Evolutionary conservation across 2,329 filamentous ascomycete genomes (phyloP).

Genomic region (Colletotrichum spinosum): DNA sequence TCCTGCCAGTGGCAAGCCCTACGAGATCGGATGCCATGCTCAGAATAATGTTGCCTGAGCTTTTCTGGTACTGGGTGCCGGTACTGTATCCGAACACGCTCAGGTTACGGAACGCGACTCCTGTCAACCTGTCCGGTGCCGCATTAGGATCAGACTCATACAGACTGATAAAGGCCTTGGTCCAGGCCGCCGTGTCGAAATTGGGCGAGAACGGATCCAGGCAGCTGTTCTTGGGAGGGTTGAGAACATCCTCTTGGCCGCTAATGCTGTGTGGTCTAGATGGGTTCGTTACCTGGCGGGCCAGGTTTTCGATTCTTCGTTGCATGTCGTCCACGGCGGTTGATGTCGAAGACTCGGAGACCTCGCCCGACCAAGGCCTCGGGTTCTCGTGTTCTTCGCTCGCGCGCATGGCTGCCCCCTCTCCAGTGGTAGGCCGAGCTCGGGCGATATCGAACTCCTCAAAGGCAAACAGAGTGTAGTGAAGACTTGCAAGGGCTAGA

Average conservation of each 20-base stretch:
- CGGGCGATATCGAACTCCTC: not conserved
- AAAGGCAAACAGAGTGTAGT: no score
- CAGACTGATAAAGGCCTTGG: constrained; percentile 42
- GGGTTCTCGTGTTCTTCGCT: not conserved
- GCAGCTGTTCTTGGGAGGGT: constrained; percentile 27
- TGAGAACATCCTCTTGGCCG: constrained; percentile 23
- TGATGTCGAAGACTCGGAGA: constrained; percentile 4
- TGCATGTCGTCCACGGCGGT: constrained; percentile 3
- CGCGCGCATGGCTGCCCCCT: not conserved
- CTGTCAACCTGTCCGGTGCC: constrained; percentile 41
- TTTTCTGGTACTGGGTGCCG: constrained; percentile 42
- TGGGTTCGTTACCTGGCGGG: constrained; percentile 25
- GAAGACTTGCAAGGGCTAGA: not conserved
- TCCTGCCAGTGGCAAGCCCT: constrained; percentile 16
- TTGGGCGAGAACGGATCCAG: constrained; percentile 43
- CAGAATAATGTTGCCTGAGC: constrained; percentile 40
- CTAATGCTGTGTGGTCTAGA: constrained; percentile 11
- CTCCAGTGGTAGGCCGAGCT: not conserved
- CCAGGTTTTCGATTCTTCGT: constrained; percentile 21
- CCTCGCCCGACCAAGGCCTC: not conserved
- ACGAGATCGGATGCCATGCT: constrained; percentile 35
- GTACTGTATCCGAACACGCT: constrained; percentile 44
- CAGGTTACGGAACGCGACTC: constrained; percentile 44
- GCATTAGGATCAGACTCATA: constrained; percentile 42
- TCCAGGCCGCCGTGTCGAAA: constrained; percentile 44